Evolutionary conservation across 805 yeast genomes (phyloP), one percentile per base, ranked within the genome.

Genomic region (Nakazawaea ishiwadae): DNA sequence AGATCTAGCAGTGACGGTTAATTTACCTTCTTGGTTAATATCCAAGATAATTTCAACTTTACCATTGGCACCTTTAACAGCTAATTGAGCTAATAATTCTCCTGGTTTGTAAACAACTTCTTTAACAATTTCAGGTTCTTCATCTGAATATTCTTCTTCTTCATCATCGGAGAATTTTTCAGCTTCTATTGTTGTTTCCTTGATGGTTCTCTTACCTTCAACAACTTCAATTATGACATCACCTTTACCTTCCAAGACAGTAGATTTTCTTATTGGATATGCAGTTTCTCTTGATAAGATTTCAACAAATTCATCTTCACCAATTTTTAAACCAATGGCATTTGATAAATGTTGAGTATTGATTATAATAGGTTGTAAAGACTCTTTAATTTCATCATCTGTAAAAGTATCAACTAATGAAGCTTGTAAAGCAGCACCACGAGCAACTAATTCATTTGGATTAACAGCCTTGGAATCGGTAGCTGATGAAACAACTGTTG

Each of bases 401-500:
- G 83, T 93, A 55, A 87, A 95, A 44, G 79, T 70, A 55, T 84
- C 91, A 48, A 84, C 69, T 55, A 91, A 71, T 29, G 95, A 79
- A 39, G 96, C 99, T 74, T 93, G 98, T 60, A 91, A 75, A 48
- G 98, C 96, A 45, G 96, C 95, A 67, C 99, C 99, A 58, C 95
- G 82, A 50, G 95, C 81, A 50, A 84, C 71, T 56, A 89, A 73
- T 70, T 93, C 98, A 58, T 86, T 81, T 46, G 99, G 97, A 66
- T 86, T 78, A 47, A 81, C 60, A 44, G 93, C 85, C 66, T 87
- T 88, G 47, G 84, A 53, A 61, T 86, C 91, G 47, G 73, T 57
- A 27, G 83, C 67, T 50, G 98, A 96, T 19, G 97, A 81, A 47
- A 80, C 70, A 41, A 90, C 74, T 40, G 69, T 75, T 42, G 88